phyloP scores from a whole-genome alignment of 176 grass and related monocot genomes.

The Bonia amplexicaulis region DNA sequence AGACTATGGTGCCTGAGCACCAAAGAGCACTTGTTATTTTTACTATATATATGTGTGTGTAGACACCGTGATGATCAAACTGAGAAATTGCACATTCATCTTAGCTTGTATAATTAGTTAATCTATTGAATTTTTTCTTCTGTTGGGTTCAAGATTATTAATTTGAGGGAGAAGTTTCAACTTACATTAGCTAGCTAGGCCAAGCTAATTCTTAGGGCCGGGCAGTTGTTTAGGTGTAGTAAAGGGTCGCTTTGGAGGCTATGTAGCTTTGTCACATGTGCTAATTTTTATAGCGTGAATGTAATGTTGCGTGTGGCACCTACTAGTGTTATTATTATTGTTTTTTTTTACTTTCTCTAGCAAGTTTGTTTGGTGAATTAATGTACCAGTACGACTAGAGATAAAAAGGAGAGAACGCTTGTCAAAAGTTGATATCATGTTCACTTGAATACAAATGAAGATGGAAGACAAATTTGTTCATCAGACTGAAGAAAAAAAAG shows the following conservation, averaged over 20 bases:
- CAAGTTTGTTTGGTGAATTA: slow-evolving; percentile 29
- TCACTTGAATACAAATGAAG: not conserved
- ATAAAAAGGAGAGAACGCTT: not conserved
- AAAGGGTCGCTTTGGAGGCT: not conserved
- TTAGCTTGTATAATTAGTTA: not conserved
- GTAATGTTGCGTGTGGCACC: not conserved
- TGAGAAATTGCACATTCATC: not conserved
- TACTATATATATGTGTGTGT: no score
- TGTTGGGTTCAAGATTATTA: not conserved
- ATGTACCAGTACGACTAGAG: not conserved
- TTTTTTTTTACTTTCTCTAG: not conserved
- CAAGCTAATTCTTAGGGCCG: not conserved
- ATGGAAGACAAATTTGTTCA: not conserved
- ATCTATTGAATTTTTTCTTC: not conserved
- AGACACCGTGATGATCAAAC: not conserved
- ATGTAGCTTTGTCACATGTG: not conserved
- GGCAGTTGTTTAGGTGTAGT: not conserved
- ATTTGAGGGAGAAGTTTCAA: not conserved
- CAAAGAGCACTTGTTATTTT: no score
- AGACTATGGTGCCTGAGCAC: no score
- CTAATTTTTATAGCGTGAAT: not conserved
- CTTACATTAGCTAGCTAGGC: not conserved
- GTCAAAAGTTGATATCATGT: slow-evolving; percentile 13
- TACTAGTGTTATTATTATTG: not conserved
- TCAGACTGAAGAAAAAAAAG: not conserved